A percentile compares a stretch with the other conserved stretches of the same genome.
phyloP scores from a whole-genome alignment of 345 rosid species.

The Euclidium syriacum region DNA sequence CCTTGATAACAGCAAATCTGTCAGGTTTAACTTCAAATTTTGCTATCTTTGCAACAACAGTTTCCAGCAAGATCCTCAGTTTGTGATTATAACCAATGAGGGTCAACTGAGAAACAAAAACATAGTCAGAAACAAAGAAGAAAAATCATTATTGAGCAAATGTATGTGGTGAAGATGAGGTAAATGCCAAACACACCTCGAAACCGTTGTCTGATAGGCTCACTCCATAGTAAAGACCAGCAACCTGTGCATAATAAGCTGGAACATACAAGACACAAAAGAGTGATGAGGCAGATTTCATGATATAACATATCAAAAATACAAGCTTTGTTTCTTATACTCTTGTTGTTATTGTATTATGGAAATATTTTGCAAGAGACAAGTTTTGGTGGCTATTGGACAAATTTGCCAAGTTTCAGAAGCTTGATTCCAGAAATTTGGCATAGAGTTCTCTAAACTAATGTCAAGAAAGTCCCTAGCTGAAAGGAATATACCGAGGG shows the following conservation, averaged over 20 bases:
- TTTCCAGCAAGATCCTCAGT: slow-evolving; percentile 70
- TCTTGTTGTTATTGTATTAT: background rate
- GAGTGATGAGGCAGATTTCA: background rate
- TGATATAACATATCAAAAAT: background rate
- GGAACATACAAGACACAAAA: slow-evolving; percentile 28
- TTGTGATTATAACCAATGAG: slow-evolving; percentile 89
- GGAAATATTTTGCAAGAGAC: background rate
- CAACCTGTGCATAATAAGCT: slow-evolving; percentile 94
- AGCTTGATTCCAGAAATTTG: background rate
- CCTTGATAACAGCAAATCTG: slow-evolving; percentile 88
- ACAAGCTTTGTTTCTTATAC: background rate
- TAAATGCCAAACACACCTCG: slow-evolving; percentile 43
- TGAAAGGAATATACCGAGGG: background rate
- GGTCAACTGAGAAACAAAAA: slow-evolving; percentile 46
- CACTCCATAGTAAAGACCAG: slow-evolving; percentile 71
- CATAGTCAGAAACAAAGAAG: background rate
- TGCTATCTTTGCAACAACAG: slow-evolving; percentile 58
- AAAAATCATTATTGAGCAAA: background rate
- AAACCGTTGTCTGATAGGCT: slow-evolving; percentile 54
- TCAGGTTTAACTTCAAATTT: slow-evolving; percentile 71
- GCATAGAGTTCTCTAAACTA: background rate
- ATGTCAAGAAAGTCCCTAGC: background rate
- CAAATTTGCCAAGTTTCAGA: background rate
- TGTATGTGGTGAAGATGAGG: background rate
- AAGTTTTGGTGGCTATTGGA: background rate